Evolutionary conservation across 805 yeast species (phyloP), one percentile per base, ranked within the genome.

Genomic region (Clavispora santaluciae): DNA sequence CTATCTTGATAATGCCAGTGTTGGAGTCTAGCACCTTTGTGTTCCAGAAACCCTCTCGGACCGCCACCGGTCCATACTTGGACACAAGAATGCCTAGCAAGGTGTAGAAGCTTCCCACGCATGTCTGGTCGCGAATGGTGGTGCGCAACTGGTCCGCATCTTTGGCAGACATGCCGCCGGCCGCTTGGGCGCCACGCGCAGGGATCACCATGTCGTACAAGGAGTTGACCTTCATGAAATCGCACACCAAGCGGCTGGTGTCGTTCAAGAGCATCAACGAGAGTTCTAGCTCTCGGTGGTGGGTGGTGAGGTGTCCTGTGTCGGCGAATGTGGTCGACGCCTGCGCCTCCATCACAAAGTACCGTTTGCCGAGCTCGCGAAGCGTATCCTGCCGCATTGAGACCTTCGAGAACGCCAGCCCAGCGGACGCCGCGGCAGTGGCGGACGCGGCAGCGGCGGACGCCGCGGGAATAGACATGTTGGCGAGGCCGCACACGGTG

Each of bases 81-180:
- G 51, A 39, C 12, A 51, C 47, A 15, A 67, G 36, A 12, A 69
- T 24, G 1, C 75, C 75, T 5, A 68, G 45, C 60, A 69, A 48
- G 7, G 70, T 59, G 46, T 61, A 61, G 39, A 69, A 69, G 36
- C 68, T 59, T 2, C 66, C 70, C 12, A 66, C 50, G n/a, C 55
- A 42, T 1, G 69, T 52, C 13, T 45, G 41, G 20, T 56, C 57
- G 18, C 39, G 45, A 6, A 60, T 57, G 21, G 21, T 44, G 6
- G 30, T 29, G 36, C 52, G 45, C 11, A 36, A 35, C 4, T 25
- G 28, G 7, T 31, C 24, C 16, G 18, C 15, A 15, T 30, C 7
- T 4, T 37, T 22, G 22, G n/a, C 15, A 15, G 39, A 39, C 13
- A 45, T 31, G 26, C 50, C 48, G 2, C 56, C 61, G 4, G 46